phyloP scores from a whole-genome alignment of 345 rosid genomes.

The Salix koriyanagi region DNA sequence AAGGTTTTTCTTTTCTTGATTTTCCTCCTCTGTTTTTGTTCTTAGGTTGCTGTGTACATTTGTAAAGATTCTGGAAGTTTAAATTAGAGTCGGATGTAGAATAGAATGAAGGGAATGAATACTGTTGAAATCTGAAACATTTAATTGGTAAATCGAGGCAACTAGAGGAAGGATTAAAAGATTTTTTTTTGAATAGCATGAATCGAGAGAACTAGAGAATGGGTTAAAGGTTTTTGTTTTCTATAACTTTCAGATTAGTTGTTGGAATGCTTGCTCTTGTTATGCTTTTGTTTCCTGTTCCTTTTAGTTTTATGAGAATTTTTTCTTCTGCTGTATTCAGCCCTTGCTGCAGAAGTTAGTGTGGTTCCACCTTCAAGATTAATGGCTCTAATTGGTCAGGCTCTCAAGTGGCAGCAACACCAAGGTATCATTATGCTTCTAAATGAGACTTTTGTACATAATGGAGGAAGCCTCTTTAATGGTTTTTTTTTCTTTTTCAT shows the following conservation, averaged over 20 bases:
- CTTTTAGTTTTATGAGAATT: background rate
- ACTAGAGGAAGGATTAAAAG: background rate
- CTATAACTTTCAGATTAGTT: background rate
- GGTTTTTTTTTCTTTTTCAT: background rate
- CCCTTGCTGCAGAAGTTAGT: slow-evolving; percentile 83
- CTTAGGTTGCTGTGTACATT: background rate
- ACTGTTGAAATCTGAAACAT: background rate
- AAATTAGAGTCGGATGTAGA: background rate
- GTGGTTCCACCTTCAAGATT: slow-evolving; percentile 96
- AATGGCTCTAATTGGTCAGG: slow-evolving; percentile 97
- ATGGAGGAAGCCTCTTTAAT: background rate
- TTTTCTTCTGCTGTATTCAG: slow-evolving; percentile 35
- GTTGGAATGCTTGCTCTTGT: background rate
- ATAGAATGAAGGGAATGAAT: background rate
- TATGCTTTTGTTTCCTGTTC: background rate
- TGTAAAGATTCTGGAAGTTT: background rate
- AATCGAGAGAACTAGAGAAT: background rate
- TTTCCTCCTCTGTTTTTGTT: background rate
- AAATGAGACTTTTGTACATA: background rate
- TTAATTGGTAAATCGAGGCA: background rate
- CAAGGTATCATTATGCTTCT: slow-evolving; percentile 55
- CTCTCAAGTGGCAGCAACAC: slow-evolving; percentile 98
- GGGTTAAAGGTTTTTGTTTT: background rate
- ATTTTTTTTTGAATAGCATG: too few species aligned
- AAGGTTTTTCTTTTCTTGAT: slow-evolving; percentile 47